Conservation (phyloP, 352 stramenopile genomes). For the Phytophthora pistaciae region DNA sequence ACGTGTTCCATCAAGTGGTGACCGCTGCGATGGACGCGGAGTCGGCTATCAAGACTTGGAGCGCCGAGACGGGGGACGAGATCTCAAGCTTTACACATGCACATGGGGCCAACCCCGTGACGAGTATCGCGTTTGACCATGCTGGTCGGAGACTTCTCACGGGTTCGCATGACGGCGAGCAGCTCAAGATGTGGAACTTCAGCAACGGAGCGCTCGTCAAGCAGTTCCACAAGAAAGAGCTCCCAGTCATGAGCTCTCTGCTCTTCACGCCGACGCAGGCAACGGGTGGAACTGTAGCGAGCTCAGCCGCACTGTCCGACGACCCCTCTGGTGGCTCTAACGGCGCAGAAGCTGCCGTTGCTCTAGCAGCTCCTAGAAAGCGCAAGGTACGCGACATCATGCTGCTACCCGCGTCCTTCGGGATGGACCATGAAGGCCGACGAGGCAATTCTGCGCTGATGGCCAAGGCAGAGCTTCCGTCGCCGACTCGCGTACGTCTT, state of each 20-base stretch:
- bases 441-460: conserved; percentile 40
- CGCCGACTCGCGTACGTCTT: conserved; percentile 51
- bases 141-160: conserved; percentile 83
- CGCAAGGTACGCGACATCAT: conserved; percentile 73
- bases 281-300: conserved; percentile 28
- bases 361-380: conserved; percentile 28
- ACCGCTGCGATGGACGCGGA: conserved; percentile 79
- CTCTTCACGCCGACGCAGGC: conserved; percentile 33
- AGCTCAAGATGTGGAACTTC: conserved; percentile 93
- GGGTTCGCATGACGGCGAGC: conserved; percentile 76
- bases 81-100: conserved; percentile 83
- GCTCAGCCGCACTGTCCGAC: conserved; percentile 18
- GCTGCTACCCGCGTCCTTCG: conserved; percentile 66
- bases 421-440: conserved; percentile 64
- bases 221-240: conserved; percentile 80
- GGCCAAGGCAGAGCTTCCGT: conserved; percentile 55
- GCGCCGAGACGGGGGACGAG: conserved; percentile 84
- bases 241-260: conserved; percentile 27
- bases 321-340: conserved; percentile 9
- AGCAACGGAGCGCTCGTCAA: conserved; percentile 89
- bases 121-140: conserved; percentile 85
- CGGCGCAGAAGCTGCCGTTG: conserved; percentile 9
- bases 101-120: conserved; percentile 76
- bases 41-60: conserved; percentile 87
- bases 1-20: conserved; percentile 87